Percentiles rank a stretch among this genome's conserved stretches.
Conservation (phyloP, 306 rosid species). For the Vigna radiata region DNA sequence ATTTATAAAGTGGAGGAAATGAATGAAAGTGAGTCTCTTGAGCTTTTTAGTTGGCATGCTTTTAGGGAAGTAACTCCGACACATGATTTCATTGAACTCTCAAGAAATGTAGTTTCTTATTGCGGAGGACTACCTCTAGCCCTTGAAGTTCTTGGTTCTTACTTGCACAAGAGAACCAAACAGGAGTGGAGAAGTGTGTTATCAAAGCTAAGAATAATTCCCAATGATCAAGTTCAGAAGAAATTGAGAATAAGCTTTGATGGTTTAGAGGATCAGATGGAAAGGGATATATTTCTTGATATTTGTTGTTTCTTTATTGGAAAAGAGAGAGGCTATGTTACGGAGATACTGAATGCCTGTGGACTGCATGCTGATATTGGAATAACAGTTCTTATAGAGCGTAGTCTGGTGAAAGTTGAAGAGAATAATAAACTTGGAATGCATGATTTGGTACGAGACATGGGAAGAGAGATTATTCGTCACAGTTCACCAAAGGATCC, state of each 20-base stretch:
- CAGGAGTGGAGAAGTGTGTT: slow-evolving; percentile 38
- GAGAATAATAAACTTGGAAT: slow-evolving; percentile 34
- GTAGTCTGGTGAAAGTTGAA: slow-evolving; percentile 44
- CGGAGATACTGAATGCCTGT: slow-evolving; percentile 43
- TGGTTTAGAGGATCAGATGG: slow-evolving; percentile 20
- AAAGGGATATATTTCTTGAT: slow-evolving; percentile 53
- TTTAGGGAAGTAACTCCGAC: slow-evolving; percentile 1
- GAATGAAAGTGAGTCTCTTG: slow-evolving; percentile 40
- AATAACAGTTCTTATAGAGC: slow-evolving; percentile 37
- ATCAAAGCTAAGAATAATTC: not conserved
- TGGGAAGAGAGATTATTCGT: slow-evolving; percentile 54
- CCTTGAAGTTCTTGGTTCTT: slow-evolving; percentile 54
- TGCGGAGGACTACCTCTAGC: slow-evolving; percentile 56
- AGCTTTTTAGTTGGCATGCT: slow-evolving; percentile 46
- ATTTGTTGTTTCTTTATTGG: slow-evolving; percentile 55
- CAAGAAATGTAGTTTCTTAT: slow-evolving; percentile 21
- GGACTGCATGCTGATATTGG: slow-evolving; percentile 45
- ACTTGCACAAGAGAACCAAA: slow-evolving; percentile 29
- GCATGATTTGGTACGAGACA: slow-evolving; percentile 47
- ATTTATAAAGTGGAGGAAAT: not conserved
- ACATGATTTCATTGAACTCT: slow-evolving; percentile 6
- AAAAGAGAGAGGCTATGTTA: slow-evolving; percentile 29
- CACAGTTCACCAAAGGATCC: slow-evolving; percentile 4
- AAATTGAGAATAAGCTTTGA: slow-evolving; percentile 18
- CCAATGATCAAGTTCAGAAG: not conserved